These are phyloP conservation scores for Cystobasidium tubakii DNA, from an alignment of 768 basidiomycete genomes.

Conservation along the genomic window DNA sequence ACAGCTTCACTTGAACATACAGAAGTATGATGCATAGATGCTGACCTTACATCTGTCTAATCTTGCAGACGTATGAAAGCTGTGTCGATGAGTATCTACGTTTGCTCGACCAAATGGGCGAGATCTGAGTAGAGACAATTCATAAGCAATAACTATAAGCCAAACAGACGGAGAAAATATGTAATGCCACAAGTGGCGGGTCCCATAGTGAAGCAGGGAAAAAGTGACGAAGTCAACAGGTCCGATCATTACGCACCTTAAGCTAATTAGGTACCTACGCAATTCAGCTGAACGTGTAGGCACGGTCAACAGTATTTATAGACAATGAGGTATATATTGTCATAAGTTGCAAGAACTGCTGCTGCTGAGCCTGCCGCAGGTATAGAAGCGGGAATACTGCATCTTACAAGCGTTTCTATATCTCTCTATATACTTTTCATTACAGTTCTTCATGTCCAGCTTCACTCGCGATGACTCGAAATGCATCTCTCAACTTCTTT, in stretches of 20 bases:
- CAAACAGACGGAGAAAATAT: no score
- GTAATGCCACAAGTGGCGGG: no score
- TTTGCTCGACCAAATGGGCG: constrained; percentile 55
- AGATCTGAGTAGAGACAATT: not conserved
- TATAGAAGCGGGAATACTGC: not conserved
- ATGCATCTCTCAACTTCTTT: constrained; percentile 12
- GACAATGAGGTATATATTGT: not conserved
- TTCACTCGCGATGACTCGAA: not conserved
- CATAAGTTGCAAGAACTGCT: not conserved
- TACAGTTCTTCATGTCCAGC: constrained; percentile 1
- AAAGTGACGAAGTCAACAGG: no score
- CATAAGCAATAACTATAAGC: no score
- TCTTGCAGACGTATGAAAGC: constrained; percentile 85
- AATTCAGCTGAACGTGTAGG: no score
- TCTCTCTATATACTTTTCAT: not conserved
- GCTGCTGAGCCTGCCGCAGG: not conserved
- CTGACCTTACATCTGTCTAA: constrained; percentile 50
- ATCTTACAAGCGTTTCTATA: not conserved
- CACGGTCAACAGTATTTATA: no score
- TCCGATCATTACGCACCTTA: no score
- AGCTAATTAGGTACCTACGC: no score
- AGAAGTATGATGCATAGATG: no score
- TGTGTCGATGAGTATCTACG: constrained; percentile 79
- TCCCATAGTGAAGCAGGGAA: no score
- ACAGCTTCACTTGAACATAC: constrained; percentile 75